Evolutionary conservation across 345 rosid genomes (phyloP).

Genomic region (Populus ilicifolia): DNA sequence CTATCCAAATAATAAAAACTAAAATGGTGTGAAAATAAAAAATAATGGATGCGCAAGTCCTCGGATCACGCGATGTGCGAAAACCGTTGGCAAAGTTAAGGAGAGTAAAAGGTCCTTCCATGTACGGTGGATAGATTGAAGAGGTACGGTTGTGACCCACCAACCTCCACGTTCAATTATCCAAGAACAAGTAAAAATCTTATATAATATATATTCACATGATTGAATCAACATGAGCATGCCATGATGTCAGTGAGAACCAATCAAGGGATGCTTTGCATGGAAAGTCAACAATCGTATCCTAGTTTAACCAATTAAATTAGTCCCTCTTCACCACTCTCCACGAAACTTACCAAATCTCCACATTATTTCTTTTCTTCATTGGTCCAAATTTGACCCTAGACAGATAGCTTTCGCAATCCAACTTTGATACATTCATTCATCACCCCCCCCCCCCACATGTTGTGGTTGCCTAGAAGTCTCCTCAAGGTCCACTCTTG

Average conservation of each 20-base stretch:
- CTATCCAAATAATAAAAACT: too few species aligned
- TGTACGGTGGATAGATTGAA: slow-evolving; percentile 11
- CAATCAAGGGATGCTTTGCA: slow-evolving; percentile 2
- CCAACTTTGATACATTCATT: neutral
- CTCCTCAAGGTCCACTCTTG: slow-evolving; percentile 30
- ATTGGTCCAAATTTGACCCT: slow-evolving; percentile 23
- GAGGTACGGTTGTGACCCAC: slow-evolving; percentile 22
- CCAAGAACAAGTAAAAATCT: too few species aligned
- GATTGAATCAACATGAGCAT: neutral
- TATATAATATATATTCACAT: neutral
- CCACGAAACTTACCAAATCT: neutral
- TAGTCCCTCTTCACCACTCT: neutral
- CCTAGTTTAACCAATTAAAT: slow-evolving; percentile 19
- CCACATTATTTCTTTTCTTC: neutral
- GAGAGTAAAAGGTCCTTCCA: neutral
- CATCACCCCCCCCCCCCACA: neutral
- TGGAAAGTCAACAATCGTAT: slow-evolving; percentile 45
- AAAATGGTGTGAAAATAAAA: neutral
- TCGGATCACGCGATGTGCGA: neutral
- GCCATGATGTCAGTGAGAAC: neutral
- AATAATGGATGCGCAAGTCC: neutral
- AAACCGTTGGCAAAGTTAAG: neutral
- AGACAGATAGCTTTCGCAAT: neutral
- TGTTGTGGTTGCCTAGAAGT: slow-evolving; percentile 38
- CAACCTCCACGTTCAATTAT: slow-evolving; percentile 8